Percentiles rank a stretch among this genome's conserved stretches.
These are phyloP conservation scores for Pyrus communis DNA, from an alignment of 306 rosid genomes.

Conservation along the genomic window DNA sequence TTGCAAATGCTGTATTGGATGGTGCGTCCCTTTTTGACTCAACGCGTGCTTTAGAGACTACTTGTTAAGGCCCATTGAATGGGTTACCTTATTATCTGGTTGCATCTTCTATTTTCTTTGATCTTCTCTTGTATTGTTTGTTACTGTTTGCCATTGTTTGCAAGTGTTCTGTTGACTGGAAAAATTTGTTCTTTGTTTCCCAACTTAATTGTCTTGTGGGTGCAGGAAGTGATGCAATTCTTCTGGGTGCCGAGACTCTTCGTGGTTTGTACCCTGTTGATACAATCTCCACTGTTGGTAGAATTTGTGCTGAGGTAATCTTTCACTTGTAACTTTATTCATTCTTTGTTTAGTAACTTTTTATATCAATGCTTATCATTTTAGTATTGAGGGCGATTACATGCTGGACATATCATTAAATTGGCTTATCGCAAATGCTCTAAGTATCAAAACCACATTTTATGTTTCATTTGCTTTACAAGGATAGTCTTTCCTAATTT, in stretches of 20 bases:
- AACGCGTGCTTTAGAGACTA: background rate
- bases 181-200: background rate
- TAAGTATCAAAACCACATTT: background rate
- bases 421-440: background rate
- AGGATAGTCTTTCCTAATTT: slow-evolving; percentile 6
- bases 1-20: slow-evolving; percentile 97
- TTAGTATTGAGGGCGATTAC: background rate
- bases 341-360: background rate
- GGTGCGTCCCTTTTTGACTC: slow-evolving; percentile 38
- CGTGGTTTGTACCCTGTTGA: slow-evolving; percentile 94
- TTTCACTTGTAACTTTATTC: background rate
- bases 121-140: slow-evolving; percentile 3
- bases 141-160: slow-evolving; percentile 5
- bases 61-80: background rate
- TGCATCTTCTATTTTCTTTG: background rate
- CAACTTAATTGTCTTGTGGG: slow-evolving; percentile 13
- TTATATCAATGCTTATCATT: background rate
- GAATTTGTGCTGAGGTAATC: slow-evolving; percentile 87
- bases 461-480: background rate
- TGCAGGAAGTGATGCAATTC: slow-evolving; percentile 96
- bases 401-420: background rate
- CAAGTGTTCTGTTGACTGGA: background rate
- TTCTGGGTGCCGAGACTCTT: slow-evolving; percentile 94
- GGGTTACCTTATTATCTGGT: background rate
- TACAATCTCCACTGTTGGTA: slow-evolving; percentile 91